Percentiles rank a stretch among this genome's conserved stretches.
phyloP scores from a whole-genome alignment of 1,284 basidiomycete species.

The Rhodotorula mucilaginosa region DNA sequence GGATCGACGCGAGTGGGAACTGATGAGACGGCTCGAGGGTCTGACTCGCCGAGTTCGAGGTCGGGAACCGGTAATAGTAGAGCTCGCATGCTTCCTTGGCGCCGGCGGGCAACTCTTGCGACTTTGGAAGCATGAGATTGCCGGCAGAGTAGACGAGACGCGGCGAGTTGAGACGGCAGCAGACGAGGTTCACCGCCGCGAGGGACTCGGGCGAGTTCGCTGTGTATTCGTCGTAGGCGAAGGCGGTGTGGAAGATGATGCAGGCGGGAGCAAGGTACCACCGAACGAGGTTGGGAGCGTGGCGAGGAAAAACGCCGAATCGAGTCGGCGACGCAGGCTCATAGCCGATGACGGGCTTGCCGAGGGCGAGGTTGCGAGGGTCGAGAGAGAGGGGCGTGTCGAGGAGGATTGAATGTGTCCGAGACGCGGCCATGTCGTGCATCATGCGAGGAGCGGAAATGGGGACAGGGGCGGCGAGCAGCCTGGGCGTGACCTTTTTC shows the following conservation, averaged over 20 bases:
- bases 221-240: conserved; percentile 46
- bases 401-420: conserved; percentile 52
- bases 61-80: conserved; percentile 53
- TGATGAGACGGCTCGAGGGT: conserved; percentile 45
- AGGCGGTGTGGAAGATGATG: conserved; percentile 56
- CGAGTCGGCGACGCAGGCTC: conserved; percentile 50
- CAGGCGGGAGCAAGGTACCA: conserved; percentile 52
- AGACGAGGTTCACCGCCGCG: conserved; percentile 50
- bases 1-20: conserved; percentile 54
- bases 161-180: conserved; percentile 53
- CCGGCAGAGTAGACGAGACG: conserved; percentile 55
- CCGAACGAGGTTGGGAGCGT: conserved; percentile 42
- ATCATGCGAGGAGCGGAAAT: conserved; percentile 51
- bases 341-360: conserved; percentile 54
- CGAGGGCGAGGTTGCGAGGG: conserved; percentile 52
- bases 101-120: conserved; percentile 46
- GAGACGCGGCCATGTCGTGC: conserved; percentile 55
- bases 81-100: conserved; percentile 53
- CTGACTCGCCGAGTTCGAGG: conserved; percentile 12
- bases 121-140: conserved; percentile 47
- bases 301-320: conserved; percentile 54
- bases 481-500: conserved; percentile 24
- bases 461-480: conserved; percentile 37
- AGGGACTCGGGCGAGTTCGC: conserved; percentile 17
- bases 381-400: conserved; percentile 55